Evolutionary conservation across 441 rosid genomes (phyloP).

Genomic region (Euphorbia celastroides): DNA sequence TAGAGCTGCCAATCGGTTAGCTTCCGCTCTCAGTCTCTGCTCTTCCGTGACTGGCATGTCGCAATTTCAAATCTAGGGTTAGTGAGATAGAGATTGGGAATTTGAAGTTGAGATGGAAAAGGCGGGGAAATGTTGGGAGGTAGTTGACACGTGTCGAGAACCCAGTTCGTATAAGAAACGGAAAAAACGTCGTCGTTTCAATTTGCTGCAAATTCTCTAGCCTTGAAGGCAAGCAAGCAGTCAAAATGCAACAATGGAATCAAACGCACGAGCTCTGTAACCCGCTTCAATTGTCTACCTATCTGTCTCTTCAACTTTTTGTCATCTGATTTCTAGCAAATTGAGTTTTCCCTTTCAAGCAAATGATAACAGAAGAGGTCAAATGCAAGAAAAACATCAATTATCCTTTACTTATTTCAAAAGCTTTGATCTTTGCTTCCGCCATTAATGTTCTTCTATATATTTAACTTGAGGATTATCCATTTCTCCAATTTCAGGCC

Average conservation of each 20-base stretch:
- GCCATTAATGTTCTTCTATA: neutral
- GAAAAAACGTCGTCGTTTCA: neutral
- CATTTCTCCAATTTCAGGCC: neutral
- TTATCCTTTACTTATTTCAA: constrained; percentile 34
- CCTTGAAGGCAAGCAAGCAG: neutral
- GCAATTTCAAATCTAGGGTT: constrained; percentile 24
- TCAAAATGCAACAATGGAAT: constrained; percentile 1
- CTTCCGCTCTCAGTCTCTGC: constrained; percentile 54
- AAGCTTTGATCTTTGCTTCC: constrained; percentile 19
- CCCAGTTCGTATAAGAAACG: neutral
- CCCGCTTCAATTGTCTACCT: neutral
- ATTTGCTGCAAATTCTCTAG: neutral
- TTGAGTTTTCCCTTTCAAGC: neutral
- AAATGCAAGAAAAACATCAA: too few species aligned
- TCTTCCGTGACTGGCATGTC: constrained; percentile 55
- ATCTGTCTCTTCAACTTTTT: neutral
- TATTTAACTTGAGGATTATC: neutral
- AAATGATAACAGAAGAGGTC: too few species aligned
- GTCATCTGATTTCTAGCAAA: too few species aligned
- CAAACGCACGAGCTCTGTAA: constrained; percentile 10
- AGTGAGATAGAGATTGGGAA: neutral
- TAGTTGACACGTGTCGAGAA: neutral
- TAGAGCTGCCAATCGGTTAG: constrained; percentile 49
- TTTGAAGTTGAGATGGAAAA: neutral
- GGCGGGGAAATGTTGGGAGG: constrained; percentile 11